Evolutionary conservation across 169 alveolate genomes (phyloP).

Genomic region (Cryptosporidium meleagridis): DNA sequence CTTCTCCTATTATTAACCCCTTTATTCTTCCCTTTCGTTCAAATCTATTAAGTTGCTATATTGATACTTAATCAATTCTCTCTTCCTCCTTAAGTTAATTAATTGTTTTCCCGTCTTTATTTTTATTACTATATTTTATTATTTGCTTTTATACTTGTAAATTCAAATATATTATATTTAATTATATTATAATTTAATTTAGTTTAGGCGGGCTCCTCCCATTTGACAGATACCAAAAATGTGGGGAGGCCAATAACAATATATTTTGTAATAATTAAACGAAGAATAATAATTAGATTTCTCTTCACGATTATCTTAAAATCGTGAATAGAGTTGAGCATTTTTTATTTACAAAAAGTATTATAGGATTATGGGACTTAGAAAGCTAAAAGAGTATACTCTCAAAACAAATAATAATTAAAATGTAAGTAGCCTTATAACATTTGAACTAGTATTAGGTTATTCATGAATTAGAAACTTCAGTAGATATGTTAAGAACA

Average conservation of each 20-base stretch:
- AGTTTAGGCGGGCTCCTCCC: neutral
- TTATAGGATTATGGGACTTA: neutral
- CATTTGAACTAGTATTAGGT: neutral
- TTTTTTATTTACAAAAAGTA: too few relatives aligned
- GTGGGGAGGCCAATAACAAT: neutral
- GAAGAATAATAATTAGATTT: too few relatives aligned
- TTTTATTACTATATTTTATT: neutral
- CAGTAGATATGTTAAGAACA: slow-evolving; percentile 23
- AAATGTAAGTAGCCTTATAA: neutral
- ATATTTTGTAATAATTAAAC: neutral
- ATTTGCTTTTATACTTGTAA: neutral
- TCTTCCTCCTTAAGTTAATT: neutral
- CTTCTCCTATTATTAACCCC: neutral
- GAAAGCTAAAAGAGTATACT: neutral
- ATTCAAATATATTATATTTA: neutral
- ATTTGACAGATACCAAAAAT: neutral
- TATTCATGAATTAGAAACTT: slow-evolving; percentile 1
- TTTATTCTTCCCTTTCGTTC: neutral
- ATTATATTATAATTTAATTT: neutral
- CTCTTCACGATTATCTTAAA: too few relatives aligned
- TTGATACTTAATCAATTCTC: neutral
- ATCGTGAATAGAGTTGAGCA: too few relatives aligned
- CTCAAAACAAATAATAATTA: neutral
- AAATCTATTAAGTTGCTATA: neutral
- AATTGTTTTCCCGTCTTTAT: slow-evolving; percentile 3